A percentile compares a stretch with the other conserved stretches of the same genome.
Conservation (phyloP, 148 eudicot genomes). For the Vaccinium macrocarpon region DNA sequence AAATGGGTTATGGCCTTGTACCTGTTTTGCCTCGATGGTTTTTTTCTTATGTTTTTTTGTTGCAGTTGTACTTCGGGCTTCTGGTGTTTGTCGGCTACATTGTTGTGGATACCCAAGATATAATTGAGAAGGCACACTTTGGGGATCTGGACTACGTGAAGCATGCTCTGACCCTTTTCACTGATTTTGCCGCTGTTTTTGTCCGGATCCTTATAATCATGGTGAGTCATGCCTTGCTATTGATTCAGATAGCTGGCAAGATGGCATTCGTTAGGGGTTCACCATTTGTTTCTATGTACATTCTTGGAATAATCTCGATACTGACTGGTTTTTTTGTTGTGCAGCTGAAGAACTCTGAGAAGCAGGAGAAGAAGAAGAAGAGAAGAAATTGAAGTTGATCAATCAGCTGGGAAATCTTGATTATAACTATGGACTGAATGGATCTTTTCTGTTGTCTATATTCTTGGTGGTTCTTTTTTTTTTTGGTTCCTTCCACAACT, state of each 20-base stretch:
- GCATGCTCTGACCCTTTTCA: constrained; percentile 80
- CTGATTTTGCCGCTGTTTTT: constrained; percentile 80
- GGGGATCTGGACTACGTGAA: constrained; percentile 91
- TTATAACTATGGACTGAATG: not conserved
- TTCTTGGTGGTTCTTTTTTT: not conserved
- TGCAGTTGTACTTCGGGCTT: constrained; percentile 89
- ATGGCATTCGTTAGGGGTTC: not conserved
- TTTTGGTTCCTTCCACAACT: not conserved
- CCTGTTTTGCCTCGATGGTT: not conserved
- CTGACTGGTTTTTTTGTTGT: not conserved
- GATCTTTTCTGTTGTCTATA: constrained; percentile 6
- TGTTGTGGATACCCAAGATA: constrained; percentile 82
- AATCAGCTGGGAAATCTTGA: not conserved
- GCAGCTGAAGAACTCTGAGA: constrained; percentile 74
- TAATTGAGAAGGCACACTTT: constrained; percentile 82
- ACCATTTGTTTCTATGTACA: not conserved
- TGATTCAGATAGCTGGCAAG: not conserved
- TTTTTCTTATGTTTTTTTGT: constrained; percentile 17
- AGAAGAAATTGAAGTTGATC: constrained; percentile 35
- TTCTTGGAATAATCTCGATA: not conserved
- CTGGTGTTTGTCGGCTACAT: constrained; percentile 92
- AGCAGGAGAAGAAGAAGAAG: constrained; percentile 70
- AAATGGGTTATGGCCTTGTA: not conserved
- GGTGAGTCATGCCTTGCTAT: constrained; percentile 41
- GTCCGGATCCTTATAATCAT: constrained; percentile 84